Evolutionary conservation across 306 rosid genomes (phyloP), one percentile per base, ranked within the genome.

Genomic region (Cicer pinnatifidum): DNA sequence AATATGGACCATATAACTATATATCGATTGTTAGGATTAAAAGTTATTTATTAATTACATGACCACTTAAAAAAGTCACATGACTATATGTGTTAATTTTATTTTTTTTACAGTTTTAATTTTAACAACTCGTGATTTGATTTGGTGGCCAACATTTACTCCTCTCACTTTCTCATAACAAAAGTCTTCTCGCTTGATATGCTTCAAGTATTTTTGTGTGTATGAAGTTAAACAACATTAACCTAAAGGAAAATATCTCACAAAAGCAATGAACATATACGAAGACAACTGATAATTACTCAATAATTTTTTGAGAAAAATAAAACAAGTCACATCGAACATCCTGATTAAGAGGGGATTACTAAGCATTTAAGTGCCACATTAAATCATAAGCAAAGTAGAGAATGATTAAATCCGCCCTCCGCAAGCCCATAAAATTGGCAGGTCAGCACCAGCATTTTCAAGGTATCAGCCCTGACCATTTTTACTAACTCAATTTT

Each of bases 381-480:
- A 45, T 69, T 59, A 16, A 73, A 39, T 20, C 68, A 48, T 46
- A 65, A 50, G 9, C 61, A 66, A 16, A 20, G 59, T 44, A 12
- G 11, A 56, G 45, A 70, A 45, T 16, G 51, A 67, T 39, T 39
- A 56, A n/a, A 41, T 37, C 4, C 13, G 46, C 50, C 53, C 59
- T 67, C 63, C 54, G 9, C 33, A 23, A 71, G 60, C 67, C 60
- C 43, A 41, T 47, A 61, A 61, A 80, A 39, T 20, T 11, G 64
- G 39, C 61, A 58, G 73, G 48, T 68, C 75, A 61, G 74, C 81
- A 60, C 16, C 56, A 38, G 75, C 75, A 80, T 80, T 66, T 52
- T 38, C 75, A 19, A 76, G 52, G 43, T 65, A 3, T 44, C 41
- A 51, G 37, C 44, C 67, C 61, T 46, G 44, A 19, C 48, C 16